Conservation (phyloP, 2,329 filamentous ascomycete species). For the Pezizomycotina sp. region DNA sequence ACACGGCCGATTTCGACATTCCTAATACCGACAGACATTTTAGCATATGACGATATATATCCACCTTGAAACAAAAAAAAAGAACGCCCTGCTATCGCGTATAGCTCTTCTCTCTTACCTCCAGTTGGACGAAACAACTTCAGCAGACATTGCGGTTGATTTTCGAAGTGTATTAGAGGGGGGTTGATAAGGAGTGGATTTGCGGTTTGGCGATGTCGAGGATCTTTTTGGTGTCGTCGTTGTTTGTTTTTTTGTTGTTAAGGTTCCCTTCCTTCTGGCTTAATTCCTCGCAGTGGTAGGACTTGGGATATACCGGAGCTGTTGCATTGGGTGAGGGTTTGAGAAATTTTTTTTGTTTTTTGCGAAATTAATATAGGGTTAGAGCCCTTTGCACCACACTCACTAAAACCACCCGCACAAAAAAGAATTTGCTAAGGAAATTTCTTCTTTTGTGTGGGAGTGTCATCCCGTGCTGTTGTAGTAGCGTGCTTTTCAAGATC, state of each 20-base stretch:
- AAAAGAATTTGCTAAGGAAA: too few relatives aligned
- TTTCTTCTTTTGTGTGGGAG: too few relatives aligned
- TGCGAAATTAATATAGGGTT: too few relatives aligned
- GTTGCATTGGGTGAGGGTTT: too few relatives aligned
- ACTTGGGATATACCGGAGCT: too few relatives aligned
- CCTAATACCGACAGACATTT: constrained; percentile 44
- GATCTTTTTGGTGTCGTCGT: neutral
- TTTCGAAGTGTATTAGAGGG: constrained; percentile 16
- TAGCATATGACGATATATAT: constrained; percentile 22
- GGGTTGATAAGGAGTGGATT: constrained; percentile 23
- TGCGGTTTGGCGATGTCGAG: constrained; percentile 3
- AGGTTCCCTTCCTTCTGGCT: neutral
- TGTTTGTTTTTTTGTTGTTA: neutral
- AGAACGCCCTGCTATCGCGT: too few relatives aligned
- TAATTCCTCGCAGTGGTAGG: constrained; percentile 12
- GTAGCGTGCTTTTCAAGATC: too few relatives aligned
- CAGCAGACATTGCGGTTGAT: constrained; percentile 22
- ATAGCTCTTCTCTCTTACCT: constrained; percentile 13
- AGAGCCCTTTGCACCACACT: too few relatives aligned
- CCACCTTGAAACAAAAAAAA: constrained; percentile 19
- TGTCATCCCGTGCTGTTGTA: too few relatives aligned
- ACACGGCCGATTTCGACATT: constrained; percentile 97
- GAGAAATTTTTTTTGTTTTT: too few relatives aligned
- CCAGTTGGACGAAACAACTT: constrained; percentile 20
- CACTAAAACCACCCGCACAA: too few relatives aligned